A percentile compares a stretch with the other conserved stretches of the same genome.
Evolutionary conservation across 495 filamentous ascomycete genomes (phyloP).

Genomic region (Penicillium coffeae): DNA sequence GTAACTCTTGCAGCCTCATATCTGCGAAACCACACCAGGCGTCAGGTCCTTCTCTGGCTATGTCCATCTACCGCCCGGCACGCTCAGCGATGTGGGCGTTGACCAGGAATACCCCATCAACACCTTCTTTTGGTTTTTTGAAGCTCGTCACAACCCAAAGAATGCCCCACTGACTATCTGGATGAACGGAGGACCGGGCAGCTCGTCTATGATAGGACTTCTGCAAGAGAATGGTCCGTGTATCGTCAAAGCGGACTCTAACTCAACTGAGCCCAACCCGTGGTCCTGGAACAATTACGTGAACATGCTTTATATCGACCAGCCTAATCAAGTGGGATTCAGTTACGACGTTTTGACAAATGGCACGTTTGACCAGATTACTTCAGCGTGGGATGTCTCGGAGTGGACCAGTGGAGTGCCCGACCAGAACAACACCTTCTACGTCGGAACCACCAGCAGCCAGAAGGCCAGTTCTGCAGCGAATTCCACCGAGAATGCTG

Average conservation of each 20-base stretch:
- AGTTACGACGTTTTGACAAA: constrained; percentile 50
- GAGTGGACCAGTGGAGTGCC: constrained; percentile 38
- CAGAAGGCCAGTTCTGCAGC: constrained; percentile 42
- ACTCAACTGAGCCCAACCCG: constrained; percentile 47
- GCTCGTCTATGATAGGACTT: constrained; percentile 57
- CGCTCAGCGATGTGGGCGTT: constrained; percentile 29
- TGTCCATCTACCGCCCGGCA: constrained; percentile 36
- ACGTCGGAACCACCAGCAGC: constrained; percentile 58
- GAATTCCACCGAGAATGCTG: constrained; percentile 50
- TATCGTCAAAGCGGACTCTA: constrained; percentile 47
- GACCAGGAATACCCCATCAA: constrained; percentile 38
- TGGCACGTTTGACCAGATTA: constrained; percentile 41
- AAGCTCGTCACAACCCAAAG: constrained; percentile 39
- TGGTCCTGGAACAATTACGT: constrained; percentile 61
- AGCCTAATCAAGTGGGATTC: constrained; percentile 61
- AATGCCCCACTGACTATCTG: constrained; percentile 51
- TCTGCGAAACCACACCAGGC: constrained; percentile 50
- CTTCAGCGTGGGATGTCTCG: constrained; percentile 30
- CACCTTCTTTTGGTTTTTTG: constrained; percentile 49
- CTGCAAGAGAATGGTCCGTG: constrained; percentile 64
- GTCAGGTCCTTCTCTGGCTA: constrained; percentile 44
- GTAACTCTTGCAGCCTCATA: constrained; percentile 35
- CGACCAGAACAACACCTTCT: constrained; percentile 56
- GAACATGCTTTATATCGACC: constrained; percentile 64
- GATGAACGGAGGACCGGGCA: constrained; percentile 58